Conservation (phyloP, 75 land plant genomes). For the Chamaecyparis obtusa region DNA sequence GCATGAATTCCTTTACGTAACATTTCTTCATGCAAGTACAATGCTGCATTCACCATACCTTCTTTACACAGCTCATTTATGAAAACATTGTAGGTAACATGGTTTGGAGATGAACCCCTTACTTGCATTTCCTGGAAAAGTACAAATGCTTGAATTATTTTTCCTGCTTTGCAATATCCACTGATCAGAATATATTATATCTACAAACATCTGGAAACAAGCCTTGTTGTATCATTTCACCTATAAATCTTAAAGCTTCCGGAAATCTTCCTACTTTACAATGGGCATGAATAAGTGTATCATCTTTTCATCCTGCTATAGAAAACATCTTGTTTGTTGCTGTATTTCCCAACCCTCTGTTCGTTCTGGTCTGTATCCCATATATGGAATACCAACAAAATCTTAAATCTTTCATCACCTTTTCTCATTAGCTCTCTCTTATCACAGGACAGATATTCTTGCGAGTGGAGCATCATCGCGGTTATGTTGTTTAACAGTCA, state of each 20-base stretch:
- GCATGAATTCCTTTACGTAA: conserved; percentile 28
- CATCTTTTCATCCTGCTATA: no score
- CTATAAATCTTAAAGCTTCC: conserved; percentile 26
- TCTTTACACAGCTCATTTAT: conserved; percentile 43
- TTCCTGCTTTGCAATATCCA: conserved; percentile 34
- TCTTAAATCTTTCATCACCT: not conserved
- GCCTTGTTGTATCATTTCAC: conserved; percentile 34
- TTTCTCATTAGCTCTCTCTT: not conserved
- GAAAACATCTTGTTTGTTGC: no score
- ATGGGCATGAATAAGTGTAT: conserved; percentile 26
- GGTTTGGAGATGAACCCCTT: conserved; percentile 18
- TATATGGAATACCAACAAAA: not conserved
- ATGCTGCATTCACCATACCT: conserved; percentile 40
- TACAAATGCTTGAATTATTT: conserved; percentile 28
- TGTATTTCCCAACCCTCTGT: no score
- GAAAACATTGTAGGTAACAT: conserved; percentile 32
- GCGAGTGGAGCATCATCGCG: not conserved
- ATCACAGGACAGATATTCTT: not conserved
- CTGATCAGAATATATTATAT: conserved; percentile 26
- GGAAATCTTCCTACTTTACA: conserved; percentile 27
- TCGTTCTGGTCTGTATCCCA: no score
- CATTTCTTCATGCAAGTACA: conserved; percentile 46
- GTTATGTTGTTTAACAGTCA: not conserved
- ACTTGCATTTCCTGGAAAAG: conserved; percentile 22
- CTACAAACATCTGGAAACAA: conserved; percentile 40